phyloP scores from a whole-genome alignment of 805 yeast genomes.

The Suhomyces tanzawaensis region DNA sequence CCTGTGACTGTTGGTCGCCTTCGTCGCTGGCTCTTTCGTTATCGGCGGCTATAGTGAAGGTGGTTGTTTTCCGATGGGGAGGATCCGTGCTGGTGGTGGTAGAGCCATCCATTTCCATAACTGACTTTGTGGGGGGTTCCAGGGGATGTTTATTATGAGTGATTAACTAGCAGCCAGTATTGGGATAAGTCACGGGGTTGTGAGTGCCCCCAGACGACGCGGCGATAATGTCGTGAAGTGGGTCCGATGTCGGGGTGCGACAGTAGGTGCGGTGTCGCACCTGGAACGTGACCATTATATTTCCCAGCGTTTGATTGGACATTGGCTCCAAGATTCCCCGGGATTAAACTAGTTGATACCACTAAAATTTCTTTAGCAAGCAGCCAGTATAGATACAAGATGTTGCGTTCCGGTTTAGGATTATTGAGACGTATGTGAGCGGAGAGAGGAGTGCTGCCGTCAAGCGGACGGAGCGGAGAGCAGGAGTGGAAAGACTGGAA shows the following conservation, averaged over 20 bases:
- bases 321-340: slow-evolving; percentile 9
- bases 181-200: slow-evolving; percentile 2
- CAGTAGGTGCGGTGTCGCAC: too few species aligned
- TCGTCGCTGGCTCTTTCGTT: not conserved
- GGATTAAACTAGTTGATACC: not conserved
- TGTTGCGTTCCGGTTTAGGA: slow-evolving; percentile 37
- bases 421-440: slow-evolving; percentile 27
- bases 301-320: slow-evolving; percentile 10
- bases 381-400: slow-evolving; percentile 11
- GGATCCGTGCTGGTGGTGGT: not conserved
- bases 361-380: slow-evolving; percentile 3
- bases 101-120: slow-evolving; percentile 1
- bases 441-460: too few species aligned
- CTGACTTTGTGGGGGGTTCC: too few species aligned
- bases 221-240: too few species aligned
- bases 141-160: too few species aligned
- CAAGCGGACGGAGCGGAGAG: too few species aligned
- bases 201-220: too few species aligned
- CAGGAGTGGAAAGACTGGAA: too few species aligned
- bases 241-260: too few species aligned
- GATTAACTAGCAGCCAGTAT: not conserved
- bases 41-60: slow-evolving; percentile 4
- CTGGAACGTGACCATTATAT: slow-evolving; percentile 9
- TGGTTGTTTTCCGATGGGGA: not conserved
- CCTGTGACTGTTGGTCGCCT: not conserved